A percentile compares a stretch with the other conserved stretches of the same genome.
Conservation (phyloP, 139 green algal species). For the Chara braunii region DNA sequence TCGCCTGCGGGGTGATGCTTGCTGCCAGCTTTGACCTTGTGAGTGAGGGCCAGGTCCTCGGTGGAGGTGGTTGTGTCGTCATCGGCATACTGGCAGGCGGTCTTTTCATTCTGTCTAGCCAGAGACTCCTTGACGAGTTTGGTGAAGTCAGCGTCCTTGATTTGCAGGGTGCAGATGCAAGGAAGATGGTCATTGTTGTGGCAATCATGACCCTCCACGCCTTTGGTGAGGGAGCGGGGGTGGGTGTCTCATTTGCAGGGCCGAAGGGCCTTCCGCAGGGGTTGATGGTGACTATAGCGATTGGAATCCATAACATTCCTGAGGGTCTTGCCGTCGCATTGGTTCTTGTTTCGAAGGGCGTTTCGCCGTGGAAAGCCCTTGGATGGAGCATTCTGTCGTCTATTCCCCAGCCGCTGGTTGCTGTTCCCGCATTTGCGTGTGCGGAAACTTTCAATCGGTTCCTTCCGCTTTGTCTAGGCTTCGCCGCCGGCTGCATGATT, state of each 20-base stretch:
- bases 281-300: conserved; percentile 84
- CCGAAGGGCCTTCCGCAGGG: conserved; percentile 73
- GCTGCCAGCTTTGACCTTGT: conserved; percentile 90
- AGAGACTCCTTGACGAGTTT: conserved; percentile 51
- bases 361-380: conserved; percentile 55
- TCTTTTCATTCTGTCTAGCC: conserved; percentile 38
- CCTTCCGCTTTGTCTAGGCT: conserved; percentile 85
- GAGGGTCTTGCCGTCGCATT: conserved; percentile 90
- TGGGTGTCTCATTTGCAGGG: conserved; percentile 83
- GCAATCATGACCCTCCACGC: conserved; percentile 94
- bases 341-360: conserved; percentile 76
- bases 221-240: conserved; percentile 86
- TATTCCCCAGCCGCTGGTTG: conserved; percentile 71
- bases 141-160: conserved; percentile 60
- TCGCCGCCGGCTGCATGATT: conserved; percentile 97
- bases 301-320: conserved; percentile 95
- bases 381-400: conserved; percentile 73
- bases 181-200: conserved; percentile 80
- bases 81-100: conserved; percentile 34
- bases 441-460: conserved; percentile 79
- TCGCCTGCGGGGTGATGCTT: conserved; percentile 95
- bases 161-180: conserved; percentile 66
- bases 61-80: conserved; percentile 34
- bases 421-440: conserved; percentile 87
- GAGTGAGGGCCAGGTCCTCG: conserved; percentile 72